phyloP scores from a whole-genome alignment of 805 yeast species.

The Spathaspora arborariae region DNA sequence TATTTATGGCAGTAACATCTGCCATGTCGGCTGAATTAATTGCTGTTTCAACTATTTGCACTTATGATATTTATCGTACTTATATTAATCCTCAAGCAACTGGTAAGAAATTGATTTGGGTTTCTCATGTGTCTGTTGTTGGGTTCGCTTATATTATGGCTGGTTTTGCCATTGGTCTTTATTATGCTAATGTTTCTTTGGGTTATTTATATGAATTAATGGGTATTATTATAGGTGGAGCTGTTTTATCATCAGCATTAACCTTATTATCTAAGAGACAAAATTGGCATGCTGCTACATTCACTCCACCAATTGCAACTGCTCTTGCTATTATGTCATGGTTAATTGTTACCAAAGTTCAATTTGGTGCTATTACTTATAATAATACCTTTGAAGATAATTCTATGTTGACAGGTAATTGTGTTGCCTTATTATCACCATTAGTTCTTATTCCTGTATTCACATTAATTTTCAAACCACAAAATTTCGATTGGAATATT shows the following conservation, averaged over 20 bases:
- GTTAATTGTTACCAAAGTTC: slow-evolving; percentile 35
- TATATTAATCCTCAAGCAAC: slow-evolving; percentile 76
- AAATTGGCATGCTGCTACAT: slow-evolving; percentile 64
- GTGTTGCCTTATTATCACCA: slow-evolving; percentile 77
- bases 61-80: slow-evolving; percentile 80
- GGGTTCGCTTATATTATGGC: slow-evolving; percentile 62
- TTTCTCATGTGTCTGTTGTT: slow-evolving; percentile 67
- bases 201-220: slow-evolving; percentile 83
- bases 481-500: slow-evolving; percentile 68
- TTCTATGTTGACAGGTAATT: slow-evolving; percentile 87
- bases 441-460: slow-evolving; percentile 60
- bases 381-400: slow-evolving; percentile 71
- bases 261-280: slow-evolving; percentile 63
- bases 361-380: slow-evolving; percentile 29
- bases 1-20: slow-evolving; percentile 90
- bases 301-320: slow-evolving; percentile 78
- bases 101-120: slow-evolving; percentile 65
- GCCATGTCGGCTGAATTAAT: slow-evolving; percentile 91
- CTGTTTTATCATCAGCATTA: slow-evolving; percentile 73
- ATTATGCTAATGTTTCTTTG: slow-evolving; percentile 79
- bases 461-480: slow-evolving; percentile 61
- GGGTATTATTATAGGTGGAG: slow-evolving; percentile 87
- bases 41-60: slow-evolving; percentile 79
- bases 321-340: slow-evolving; percentile 64
- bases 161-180: slow-evolving; percentile 77